phyloP scores from a whole-genome alignment of 2,329 filamentous ascomycete species.

The Curvularia sp. region DNA sequence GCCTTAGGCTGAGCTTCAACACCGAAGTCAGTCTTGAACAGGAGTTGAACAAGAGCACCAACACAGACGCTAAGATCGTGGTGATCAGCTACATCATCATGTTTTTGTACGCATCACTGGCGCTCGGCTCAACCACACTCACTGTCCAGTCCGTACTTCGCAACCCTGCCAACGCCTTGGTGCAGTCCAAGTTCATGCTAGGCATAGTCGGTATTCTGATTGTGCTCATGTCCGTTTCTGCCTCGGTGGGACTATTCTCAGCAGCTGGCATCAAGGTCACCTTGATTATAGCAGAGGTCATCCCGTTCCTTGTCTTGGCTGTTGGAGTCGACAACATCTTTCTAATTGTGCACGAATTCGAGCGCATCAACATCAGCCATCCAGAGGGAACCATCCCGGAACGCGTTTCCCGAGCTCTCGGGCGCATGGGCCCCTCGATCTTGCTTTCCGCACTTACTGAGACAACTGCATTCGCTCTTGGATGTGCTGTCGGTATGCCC shows the following conservation, averaged over 20 bases:
- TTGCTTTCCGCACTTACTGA: slow-evolving; percentile 94
- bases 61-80: slow-evolving; percentile 96
- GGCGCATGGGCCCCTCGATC: slow-evolving; percentile 96
- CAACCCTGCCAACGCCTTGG: slow-evolving; percentile 83
- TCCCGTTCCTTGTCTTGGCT: slow-evolving; percentile 94
- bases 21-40: slow-evolving; percentile 95
- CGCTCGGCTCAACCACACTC: slow-evolving; percentile 85
- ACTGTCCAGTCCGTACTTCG: slow-evolving; percentile 77
- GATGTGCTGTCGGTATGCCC: slow-evolving; percentile 95
- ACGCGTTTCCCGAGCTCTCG: slow-evolving; percentile 85
- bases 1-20: slow-evolving; percentile 88
- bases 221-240: slow-evolving; percentile 95
- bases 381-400: slow-evolving; percentile 88
- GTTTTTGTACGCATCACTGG: slow-evolving; percentile 96
- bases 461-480: slow-evolving; percentile 90
- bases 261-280: slow-evolving; percentile 92
- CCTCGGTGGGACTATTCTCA: slow-evolving; percentile 93
- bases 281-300: slow-evolving; percentile 97
- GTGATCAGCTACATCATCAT: slow-evolving; percentile 97
- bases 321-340: slow-evolving; percentile 99
- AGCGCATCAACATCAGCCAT: slow-evolving; percentile 90
- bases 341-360: slow-evolving; percentile 96
- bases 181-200: slow-evolving; percentile 95
- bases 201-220: slow-evolving; percentile 95
- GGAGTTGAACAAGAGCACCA: slow-evolving; percentile 96